A percentile compares a stretch with the other conserved stretches of the same genome.
Evolutionary conservation across 2,329 filamentous ascomycete genomes (phyloP).

Genomic region (Ophiocordyceps camponoti-rufipedis): DNA sequence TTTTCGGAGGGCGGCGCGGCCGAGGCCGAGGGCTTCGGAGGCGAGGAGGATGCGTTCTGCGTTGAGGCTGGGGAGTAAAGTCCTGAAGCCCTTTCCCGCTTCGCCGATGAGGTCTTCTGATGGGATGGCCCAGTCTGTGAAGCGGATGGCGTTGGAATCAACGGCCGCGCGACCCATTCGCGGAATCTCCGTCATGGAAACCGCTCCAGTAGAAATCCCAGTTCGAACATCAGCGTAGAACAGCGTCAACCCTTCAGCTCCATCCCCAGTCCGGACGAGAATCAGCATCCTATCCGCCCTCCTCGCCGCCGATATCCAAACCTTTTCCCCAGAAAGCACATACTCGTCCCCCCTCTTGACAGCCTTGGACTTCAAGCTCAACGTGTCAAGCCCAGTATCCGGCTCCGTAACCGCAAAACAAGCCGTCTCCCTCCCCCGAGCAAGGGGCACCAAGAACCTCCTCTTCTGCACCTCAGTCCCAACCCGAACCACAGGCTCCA

Average conservation of each 20-base stretch:
- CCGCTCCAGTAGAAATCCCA: conserved; percentile 20
- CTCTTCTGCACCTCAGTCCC: conserved; percentile 46
- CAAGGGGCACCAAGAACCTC: conserved; percentile 49
- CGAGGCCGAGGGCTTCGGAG: conserved; percentile 63
- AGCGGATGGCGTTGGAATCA: conserved; percentile 78
- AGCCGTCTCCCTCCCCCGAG: conserved; percentile 50
- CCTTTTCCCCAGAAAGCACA: conserved; percentile 59
- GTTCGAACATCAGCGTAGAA: conserved; percentile 67
- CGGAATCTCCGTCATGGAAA: conserved; percentile 54
- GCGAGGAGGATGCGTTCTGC: conserved; percentile 59
- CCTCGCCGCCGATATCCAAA: conserved; percentile 77
- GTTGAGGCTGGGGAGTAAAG: conserved; percentile 66
- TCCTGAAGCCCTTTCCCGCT: conserved; percentile 62
- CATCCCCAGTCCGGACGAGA: conserved; percentile 54
- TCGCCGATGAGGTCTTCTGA: conserved; percentile 46
- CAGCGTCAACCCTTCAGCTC: conserved; percentile 54
- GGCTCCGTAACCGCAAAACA: conserved; percentile 82
- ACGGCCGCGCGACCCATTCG: conserved; percentile 77
- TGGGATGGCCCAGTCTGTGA: conserved; percentile 57
- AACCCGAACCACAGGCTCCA: conserved; percentile 56
- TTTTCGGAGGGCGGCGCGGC: conserved; percentile 49
- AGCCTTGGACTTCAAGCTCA: conserved; percentile 50
- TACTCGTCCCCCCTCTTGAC: conserved; percentile 27
- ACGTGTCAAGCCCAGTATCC: conserved; percentile 61
- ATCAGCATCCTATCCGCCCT: conserved; percentile 71